phyloP scores from a whole-genome alignment of 441 rosid genomes.

The Erodium moschatum region DNA sequence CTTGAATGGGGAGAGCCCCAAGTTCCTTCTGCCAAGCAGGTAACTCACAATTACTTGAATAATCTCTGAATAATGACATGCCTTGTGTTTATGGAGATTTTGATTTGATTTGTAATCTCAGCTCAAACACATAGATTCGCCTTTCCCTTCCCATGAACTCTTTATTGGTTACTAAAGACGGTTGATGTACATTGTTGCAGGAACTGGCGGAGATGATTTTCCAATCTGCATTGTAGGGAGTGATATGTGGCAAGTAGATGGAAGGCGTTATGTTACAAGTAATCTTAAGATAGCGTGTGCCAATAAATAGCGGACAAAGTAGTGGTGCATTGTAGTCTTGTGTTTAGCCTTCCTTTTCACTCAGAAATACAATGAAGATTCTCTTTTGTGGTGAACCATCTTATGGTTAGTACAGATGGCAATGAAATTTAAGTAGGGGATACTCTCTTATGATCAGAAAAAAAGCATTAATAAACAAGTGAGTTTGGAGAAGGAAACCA shows the following conservation, averaged over 20 bases:
- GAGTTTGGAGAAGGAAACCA: too few species aligned
- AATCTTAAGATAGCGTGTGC: background rate
- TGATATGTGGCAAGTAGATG: too few species aligned
- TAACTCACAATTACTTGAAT: constrained; percentile 17
- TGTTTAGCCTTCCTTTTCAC: too few species aligned
- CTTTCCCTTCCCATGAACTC: background rate
- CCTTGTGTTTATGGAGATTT: background rate
- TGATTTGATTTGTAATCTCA: background rate
- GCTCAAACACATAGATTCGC: background rate
- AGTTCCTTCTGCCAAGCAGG: constrained; percentile 95
- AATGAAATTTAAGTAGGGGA: too few species aligned
- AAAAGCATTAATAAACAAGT: too few species aligned
- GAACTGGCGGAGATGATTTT: constrained; percentile 91
- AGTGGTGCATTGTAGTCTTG: too few species aligned
- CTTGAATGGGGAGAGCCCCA: constrained; percentile 78
- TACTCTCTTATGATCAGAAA: too few species aligned
- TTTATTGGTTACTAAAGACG: background rate
- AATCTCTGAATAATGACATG: too few species aligned
- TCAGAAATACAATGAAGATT: too few species aligned
- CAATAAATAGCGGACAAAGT: too few species aligned
- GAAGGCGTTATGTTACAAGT: background rate
- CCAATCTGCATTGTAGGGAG: constrained; percentile 53
- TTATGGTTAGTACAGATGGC: too few species aligned
- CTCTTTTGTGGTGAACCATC: too few species aligned
- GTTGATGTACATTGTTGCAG: constrained; percentile 31